Conservation (phyloP, 73 alveolate species). For the Uronychia setigera region DNA sequence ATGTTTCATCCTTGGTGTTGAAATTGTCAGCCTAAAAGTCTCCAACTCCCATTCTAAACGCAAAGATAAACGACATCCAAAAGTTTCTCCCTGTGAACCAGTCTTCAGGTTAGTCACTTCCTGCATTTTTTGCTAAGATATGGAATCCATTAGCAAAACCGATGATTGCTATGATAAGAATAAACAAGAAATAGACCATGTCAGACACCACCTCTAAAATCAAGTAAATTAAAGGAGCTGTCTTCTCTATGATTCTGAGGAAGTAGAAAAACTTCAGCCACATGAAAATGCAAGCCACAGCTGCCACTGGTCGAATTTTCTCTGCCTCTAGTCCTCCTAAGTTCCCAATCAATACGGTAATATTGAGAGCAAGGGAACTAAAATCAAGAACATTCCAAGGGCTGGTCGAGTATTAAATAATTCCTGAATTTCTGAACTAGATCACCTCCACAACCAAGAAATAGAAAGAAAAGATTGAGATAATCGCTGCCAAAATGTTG, state of each 20-base stretch:
- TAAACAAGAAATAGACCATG: constrained; percentile 20
- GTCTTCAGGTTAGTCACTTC: neutral
- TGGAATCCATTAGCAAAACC: constrained; percentile 26
- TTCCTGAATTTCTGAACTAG: neutral
- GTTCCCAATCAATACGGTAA: neutral
- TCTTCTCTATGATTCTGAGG: neutral
- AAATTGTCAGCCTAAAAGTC: constrained; percentile 33
- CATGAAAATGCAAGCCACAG: neutral
- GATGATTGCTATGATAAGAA: constrained; percentile 6
- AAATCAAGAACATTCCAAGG: constrained; percentile 17
- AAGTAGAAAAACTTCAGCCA: constrained; percentile 13
- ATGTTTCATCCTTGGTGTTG: neutral
- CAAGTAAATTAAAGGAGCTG: constrained; percentile 35
- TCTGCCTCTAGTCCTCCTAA: neutral
- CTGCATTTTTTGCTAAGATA: neutral
- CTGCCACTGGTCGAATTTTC: neutral
- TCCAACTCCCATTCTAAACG: constrained; percentile 34
- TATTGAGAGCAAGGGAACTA: constrained; percentile 2
- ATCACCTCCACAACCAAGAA: neutral
- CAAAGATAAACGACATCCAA: constrained; percentile 9
- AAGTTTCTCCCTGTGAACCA: neutral
- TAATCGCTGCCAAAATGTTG: neutral
- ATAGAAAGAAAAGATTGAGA: too few relatives aligned
- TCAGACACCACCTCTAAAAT: constrained; percentile 14
- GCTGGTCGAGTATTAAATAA: constrained; percentile 5